Evolutionary conservation across 2,329 filamentous ascomycete species (phyloP).

Genomic region (Neofusicoccum sp.): DNA sequence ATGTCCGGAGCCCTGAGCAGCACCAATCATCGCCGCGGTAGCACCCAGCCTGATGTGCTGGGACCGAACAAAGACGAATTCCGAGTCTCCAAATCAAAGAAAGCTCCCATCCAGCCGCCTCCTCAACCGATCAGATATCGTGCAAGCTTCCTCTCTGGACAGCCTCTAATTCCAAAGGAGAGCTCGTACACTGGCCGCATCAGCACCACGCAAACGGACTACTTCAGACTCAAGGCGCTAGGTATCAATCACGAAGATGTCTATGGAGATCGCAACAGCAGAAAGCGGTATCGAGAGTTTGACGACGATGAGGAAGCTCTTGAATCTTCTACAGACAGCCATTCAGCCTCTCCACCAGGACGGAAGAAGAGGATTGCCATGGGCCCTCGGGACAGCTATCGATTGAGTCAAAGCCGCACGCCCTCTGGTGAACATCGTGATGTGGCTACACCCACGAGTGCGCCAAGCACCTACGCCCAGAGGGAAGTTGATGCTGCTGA

Average conservation of each 20-base stretch:
- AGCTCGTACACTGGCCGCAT: constrained; percentile 27
- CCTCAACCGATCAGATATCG: constrained; percentile 6
- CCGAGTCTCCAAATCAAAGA: constrained; percentile 2
- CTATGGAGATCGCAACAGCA: constrained; percentile 22
- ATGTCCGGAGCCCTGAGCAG: constrained; percentile 8
- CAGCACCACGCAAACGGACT: constrained; percentile 50
- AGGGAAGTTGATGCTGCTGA: constrained; percentile 26
- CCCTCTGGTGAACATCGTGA: constrained; percentile 1
- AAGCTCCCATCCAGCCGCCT: background rate
- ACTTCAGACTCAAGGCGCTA: constrained; percentile 51
- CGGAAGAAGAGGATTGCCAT: constrained; percentile 9
- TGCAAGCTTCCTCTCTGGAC: constrained; percentile 7
- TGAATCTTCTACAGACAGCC: background rate
- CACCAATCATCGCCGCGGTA: background rate
- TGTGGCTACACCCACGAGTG: constrained; percentile 18
- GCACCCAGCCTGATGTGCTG: background rate
- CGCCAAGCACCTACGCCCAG: constrained; percentile 18
- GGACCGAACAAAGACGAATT: background rate
- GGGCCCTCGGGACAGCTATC: background rate
- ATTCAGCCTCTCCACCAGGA: constrained; percentile 1
- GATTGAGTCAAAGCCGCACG: constrained; percentile 16
- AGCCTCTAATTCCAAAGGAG: constrained; percentile 15
- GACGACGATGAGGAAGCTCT: constrained; percentile 20
- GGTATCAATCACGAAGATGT: constrained; percentile 42
- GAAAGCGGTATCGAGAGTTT: constrained; percentile 26